Evolutionary conservation across 176 grass and related monocot genomes (phyloP).

Genomic region (Aegilops tauschii): DNA sequence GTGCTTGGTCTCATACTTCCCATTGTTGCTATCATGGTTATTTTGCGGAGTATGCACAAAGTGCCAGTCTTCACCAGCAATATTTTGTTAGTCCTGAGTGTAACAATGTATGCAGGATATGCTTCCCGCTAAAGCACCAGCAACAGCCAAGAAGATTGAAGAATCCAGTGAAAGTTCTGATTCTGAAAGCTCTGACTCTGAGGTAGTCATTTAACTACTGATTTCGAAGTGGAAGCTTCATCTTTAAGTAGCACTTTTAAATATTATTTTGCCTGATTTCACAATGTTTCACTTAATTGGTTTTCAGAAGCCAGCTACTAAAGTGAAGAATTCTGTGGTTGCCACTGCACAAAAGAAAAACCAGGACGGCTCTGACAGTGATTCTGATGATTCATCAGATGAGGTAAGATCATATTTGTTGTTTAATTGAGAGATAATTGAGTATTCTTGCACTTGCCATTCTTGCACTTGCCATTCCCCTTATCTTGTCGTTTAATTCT

Average conservation of each 20-base stretch:
- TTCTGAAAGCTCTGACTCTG: conserved; percentile 36
- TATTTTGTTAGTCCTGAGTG: neutral
- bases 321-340: conserved; percentile 38
- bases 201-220: conserved; percentile 7
- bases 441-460: neutral
- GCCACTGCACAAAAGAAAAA: conserved; percentile 34
- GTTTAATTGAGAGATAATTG: no score
- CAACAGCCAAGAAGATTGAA: conserved; percentile 32
- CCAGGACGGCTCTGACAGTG: conserved; percentile 40
- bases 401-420: conserved; percentile 26
- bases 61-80: neutral
- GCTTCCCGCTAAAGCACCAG: conserved; percentile 21
- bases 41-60: neutral
- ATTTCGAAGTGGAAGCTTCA: neutral
- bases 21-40: neutral
- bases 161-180: conserved; percentile 47
- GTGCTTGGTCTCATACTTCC: neutral
- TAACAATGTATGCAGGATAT: conserved; percentile 24
- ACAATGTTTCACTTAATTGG: neutral
- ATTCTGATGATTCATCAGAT: conserved; percentile 50
- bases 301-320: conserved; percentile 42
- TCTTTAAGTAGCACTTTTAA: neutral
- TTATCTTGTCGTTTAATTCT: neutral
- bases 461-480: neutral
- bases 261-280: neutral